Evolutionary conservation across 441 rosid genomes (phyloP).

Genomic region (Viola pubescens): DNA sequence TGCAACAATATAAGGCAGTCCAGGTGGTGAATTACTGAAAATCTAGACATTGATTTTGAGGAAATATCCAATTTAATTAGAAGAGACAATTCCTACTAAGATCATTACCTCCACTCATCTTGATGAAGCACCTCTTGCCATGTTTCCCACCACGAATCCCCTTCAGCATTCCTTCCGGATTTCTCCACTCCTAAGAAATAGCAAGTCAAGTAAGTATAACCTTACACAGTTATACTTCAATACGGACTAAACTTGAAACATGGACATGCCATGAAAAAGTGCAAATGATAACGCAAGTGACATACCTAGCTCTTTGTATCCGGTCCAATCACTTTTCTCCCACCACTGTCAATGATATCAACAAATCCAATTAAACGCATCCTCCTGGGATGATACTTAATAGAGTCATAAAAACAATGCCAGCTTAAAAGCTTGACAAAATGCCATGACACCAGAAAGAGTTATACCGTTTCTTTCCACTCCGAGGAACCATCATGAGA

Average conservation of each 20-base stretch:
- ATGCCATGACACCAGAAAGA: not conserved
- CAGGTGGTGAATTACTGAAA: slow-evolving; percentile 3
- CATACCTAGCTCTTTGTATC: slow-evolving; percentile 98
- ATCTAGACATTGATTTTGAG: slow-evolving; percentile 6
- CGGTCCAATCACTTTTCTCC: slow-evolving; percentile 99
- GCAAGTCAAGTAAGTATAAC: slow-evolving; percentile 16
- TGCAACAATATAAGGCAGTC: slow-evolving; percentile 26
- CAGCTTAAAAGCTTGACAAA: not conserved
- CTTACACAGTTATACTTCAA: not conserved
- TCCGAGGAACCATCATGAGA: slow-evolving; percentile 72
- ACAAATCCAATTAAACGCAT: slow-evolving; percentile 69
- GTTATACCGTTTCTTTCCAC: slow-evolving; percentile 88
- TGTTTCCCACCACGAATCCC: slow-evolving; percentile 99
- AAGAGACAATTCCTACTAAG: slow-evolving; percentile 14
- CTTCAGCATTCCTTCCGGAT: slow-evolving; percentile 90
- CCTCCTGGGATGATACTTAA: slow-evolving; percentile 57
- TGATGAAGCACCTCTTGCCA: slow-evolving; percentile 98
- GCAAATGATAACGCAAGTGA: slow-evolving; percentile 16
- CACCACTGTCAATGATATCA: slow-evolving; percentile 99
- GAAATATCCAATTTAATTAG: slow-evolving; percentile 1
- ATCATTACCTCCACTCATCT: slow-evolving; percentile 91
- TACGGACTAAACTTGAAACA: too few relatives aligned
- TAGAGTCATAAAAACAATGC: slow-evolving; percentile 38
- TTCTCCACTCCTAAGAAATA: slow-evolving; percentile 75
- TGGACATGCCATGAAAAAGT: not conserved